Conservation (phyloP, 2,329 filamentous ascomycete species). For the Rutstroemia sp. region DNA sequence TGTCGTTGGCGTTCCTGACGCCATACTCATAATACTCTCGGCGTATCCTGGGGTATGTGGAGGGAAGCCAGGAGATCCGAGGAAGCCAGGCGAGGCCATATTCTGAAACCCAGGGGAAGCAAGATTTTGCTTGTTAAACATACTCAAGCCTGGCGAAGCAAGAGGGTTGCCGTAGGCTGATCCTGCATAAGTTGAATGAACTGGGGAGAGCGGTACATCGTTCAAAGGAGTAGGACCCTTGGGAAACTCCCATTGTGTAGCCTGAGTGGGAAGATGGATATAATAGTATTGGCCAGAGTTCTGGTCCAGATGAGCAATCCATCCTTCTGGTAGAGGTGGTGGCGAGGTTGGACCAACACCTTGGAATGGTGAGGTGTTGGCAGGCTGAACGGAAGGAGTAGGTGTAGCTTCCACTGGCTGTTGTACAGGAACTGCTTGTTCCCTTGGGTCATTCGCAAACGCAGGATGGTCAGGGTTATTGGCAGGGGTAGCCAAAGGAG, state of each 20-base stretch:
- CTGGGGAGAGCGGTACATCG: constrained; percentile 73
- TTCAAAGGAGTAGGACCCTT: constrained; percentile 89
- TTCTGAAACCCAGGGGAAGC: constrained; percentile 29
- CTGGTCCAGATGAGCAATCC: constrained; percentile 94
- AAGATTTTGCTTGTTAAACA: constrained; percentile 54
- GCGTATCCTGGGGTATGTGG: constrained; percentile 79
- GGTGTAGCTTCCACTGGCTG: constrained; percentile 20
- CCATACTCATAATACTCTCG: constrained; percentile 77
- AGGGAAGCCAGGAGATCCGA: constrained; percentile 43
- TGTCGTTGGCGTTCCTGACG: constrained; percentile 65
- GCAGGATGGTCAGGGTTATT: constrained; percentile 71
- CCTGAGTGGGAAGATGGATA: constrained; percentile 89
- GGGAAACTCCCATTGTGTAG: constrained; percentile 98
- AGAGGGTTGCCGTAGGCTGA: constrained; percentile 71
- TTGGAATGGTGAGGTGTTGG: constrained; percentile 35
- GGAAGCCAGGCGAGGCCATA: background rate
- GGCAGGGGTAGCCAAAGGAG: constrained; percentile 28
- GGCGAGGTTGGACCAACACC: constrained; percentile 67
- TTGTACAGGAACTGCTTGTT: constrained; percentile 14
- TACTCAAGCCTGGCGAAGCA: constrained; percentile 54
- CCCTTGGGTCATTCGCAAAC: constrained; percentile 76
- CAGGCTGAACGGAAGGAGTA: constrained; percentile 22
- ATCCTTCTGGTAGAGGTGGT: constrained; percentile 90
- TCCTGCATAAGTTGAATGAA: constrained; percentile 34
- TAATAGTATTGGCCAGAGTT: constrained; percentile 99